Base-by-base conservation (phyloP, 768 basidiomycete genomes). In the Russula virescens region DNA sequence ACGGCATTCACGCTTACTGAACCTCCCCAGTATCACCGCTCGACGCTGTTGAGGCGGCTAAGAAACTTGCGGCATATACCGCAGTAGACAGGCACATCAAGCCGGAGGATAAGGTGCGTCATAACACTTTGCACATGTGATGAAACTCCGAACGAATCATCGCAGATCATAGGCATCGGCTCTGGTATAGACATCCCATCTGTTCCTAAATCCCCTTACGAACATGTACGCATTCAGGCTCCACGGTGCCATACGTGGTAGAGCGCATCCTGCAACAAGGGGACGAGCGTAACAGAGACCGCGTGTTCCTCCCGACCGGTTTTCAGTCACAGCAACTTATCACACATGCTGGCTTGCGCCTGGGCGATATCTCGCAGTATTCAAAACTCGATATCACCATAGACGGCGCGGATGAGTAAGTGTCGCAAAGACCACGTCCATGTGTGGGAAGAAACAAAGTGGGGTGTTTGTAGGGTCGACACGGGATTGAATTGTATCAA, bases 291-390 rank as follows among this genome's bases (percentile, higher is more conserved):
- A 99, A 99, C 79, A 81, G 81, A 70, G 80, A 82, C 23, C 84
- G 96, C 26, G 82, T 95, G 7, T 97, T 97, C 74, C 84, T 97
- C 60, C 94, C 94, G 5, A 96, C 93, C 4, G 91, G 90, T 85
- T 98, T 98, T 75, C 97, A 99, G 76, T 94, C 92, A 18, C 96
- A 94, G 72, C 87, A 97, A 71, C 84, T 99, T 63, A 98, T 99
- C 71, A 86, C 98, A 57, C 79, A 80, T 49, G 85, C 86, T 26
- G 82, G 85, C 7, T 78, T 97, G 16, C 82, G 74, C 35, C 82
- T 97, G 5, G 95, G 94, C 38, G 95, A 97, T 70, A 85, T 94
- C 16, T 89, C 94, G 70, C 87, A 94, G 72, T 94, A 89, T 74
- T 87, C 89, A 5, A 78, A 79, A 1, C 88, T 98, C 58, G 97